Conservation (phyloP, 129 eudicot genomes). For the Tagetes patula region DNA sequence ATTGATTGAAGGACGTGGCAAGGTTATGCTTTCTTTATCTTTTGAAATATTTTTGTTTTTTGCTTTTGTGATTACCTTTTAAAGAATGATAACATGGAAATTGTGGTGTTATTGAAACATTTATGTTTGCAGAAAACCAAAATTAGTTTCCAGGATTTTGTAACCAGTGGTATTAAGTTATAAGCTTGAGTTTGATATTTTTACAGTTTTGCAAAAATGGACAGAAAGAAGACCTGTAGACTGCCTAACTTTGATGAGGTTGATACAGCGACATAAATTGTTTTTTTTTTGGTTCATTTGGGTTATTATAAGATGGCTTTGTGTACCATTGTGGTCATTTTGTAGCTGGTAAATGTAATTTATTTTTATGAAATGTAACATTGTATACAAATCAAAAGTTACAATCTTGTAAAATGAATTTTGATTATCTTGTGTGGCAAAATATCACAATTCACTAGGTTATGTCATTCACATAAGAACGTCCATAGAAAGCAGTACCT, state of each 20-base stretch:
- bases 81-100: background rate
- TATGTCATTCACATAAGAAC: background rate
- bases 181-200: background rate
- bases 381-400: background rate
- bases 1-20: constrained; percentile 97
- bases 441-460: background rate
- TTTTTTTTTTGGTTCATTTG: background rate
- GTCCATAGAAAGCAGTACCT: background rate
- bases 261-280: background rate
- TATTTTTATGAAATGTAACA: background rate
- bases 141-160: background rate
- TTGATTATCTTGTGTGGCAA: background rate
- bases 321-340: background rate
- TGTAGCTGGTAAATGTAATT: background rate
- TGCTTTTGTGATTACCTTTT: constrained; percentile 11
- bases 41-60: background rate
- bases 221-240: background rate
- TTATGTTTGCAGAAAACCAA: constrained; percentile 3
- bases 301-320: background rate
- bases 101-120: background rate
- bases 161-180: background rate
- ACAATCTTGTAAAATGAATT: background rate
- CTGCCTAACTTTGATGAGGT: constrained; percentile 2
- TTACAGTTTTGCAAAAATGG: background rate
- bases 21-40: constrained; percentile 46